Base-by-base conservation (phyloP, 805 yeast species). In the Yarrowia porcina region DNA sequence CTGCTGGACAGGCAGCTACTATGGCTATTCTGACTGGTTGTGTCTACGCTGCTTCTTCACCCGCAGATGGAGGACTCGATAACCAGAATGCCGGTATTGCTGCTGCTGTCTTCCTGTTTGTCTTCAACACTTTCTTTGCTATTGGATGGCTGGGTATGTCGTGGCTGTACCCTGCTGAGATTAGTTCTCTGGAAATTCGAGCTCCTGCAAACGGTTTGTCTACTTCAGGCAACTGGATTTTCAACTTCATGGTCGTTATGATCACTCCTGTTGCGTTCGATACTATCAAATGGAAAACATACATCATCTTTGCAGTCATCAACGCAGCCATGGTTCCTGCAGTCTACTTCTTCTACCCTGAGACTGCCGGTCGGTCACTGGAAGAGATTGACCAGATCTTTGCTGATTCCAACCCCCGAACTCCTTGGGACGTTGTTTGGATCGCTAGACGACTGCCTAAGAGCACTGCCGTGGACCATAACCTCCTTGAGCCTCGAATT, bases 81-180 rank as follows among this genome's bases (percentile, higher is more conserved):
- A 45, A 45, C 17, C 17, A 4, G 11, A 27, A 12, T 5, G 50
- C 50, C 11, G 50, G 50, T 90, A 0, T 79, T 44, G 41, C 41
- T 12, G 50, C 50, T 28, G 50, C 50, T 17, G 50, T 45, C 12
- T 45, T 45, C 17, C 50, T 45, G 3, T 45, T 45, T 17, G 50
- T 45, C 17, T 45, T 45, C 35, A 45, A 45, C 50, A 45, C 50
- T 9, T 45, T 45, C 15, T 49, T 49, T 23, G 38, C 57, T 10
- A 49, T 49, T 12, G 57, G 57, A 4, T 49, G 41, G 41, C 38
- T 33, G 8, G 41, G 57, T 3, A 35, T 49, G 41, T 45, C 50
- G 2, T 45, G 50, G 50, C 35, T 45, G 35, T 45, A 44, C 10
- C 49, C 49, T 27, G 49, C 49, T 5, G 49, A 44, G 9, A 49